These are phyloP conservation scores for Verticillium nonalfalfae DNA, from an alignment of 2,329 filamentous ascomycete species.

Conservation along the genomic window DNA sequence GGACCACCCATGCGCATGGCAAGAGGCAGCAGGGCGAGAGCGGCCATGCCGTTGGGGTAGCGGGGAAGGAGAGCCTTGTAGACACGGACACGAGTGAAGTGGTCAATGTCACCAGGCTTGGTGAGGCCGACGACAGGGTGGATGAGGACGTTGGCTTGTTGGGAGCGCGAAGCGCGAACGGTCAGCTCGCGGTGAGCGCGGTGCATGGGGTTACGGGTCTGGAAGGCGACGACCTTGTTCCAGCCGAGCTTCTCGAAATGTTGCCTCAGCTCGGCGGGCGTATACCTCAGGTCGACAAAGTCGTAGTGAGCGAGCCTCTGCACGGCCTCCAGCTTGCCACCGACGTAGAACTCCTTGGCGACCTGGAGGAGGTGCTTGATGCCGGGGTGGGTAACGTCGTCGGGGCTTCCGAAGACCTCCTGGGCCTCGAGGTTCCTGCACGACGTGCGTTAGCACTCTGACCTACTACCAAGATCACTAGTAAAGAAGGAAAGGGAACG, in stretches of 20 bases:
- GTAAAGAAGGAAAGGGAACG: constrained; percentile 21
- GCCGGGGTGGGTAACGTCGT: constrained; percentile 85
- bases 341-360: constrained; percentile 83
- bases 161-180: constrained; percentile 88
- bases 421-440: constrained; percentile 77
- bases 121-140: constrained; percentile 97
- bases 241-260: constrained; percentile 99
- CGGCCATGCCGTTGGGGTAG: constrained; percentile 99
- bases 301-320: constrained; percentile 98
- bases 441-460: constrained; percentile 24
- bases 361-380: constrained; percentile 82
- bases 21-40: constrained; percentile 86
- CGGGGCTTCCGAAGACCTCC: constrained; percentile 80
- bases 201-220: constrained; percentile 99
- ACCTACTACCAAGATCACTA: background rate
- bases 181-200: constrained; percentile 96
- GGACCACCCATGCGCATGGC: constrained; percentile 99
- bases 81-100: constrained; percentile 98
- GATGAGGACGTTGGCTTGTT: constrained; percentile 98
- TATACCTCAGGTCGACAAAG: constrained; percentile 95
- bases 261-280: constrained; percentile 85
- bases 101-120: constrained; percentile 98
- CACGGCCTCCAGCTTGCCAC: constrained; percentile 92
- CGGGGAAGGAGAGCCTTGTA: constrained; percentile 95
- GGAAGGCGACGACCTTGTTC: constrained; percentile 96